Base-by-base conservation (phyloP, 169 alveolate genomes). In the Plasmodium falciparum region DNA sequence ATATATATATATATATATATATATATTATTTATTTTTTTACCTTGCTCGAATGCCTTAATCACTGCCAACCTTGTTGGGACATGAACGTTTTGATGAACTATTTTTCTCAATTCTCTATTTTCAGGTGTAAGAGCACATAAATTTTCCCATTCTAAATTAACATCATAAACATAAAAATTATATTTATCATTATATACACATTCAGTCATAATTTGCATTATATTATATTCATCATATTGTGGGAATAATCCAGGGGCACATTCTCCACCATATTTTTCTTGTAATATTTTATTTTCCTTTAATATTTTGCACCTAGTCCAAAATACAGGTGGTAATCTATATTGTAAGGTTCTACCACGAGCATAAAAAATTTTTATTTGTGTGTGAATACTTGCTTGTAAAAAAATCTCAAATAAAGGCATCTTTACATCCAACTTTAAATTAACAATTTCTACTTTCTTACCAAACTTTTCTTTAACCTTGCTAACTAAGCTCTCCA, bases 21-120 rank as follows among this genome's bases (percentile, higher is more conserved):
- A 54, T 8, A 39, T 24, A 50, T 12, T 33, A n/a, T 29, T 29
- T 66, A 20, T 7, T 71, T 39, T 45, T 50, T 71, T 12, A 86
- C 92, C 92, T 63, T 86, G 73, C 70, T 89, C 95, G 75, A 93
- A 93, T 0, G 95, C 95, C 65, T 80, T 74, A 54, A 89, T 92
- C 7, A 93, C 95, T 20, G 95, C 94, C 50, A 76, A 47, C n/a
- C 95, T 71, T 45, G 95, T 93, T 0, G 95, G 95, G 4, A 89
- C 93, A 80, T 93, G 95, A 7, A 93, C 94, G 54, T 72, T 73
- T 12, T 80, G 88, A 63, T 93, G 93, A 88, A 92, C 93, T 24
- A 71, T 58, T 39, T 86, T 88, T 24, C 95, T 22, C 13, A 86
- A 73, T 26, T 93, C 93, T 20, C 13, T 88, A 29, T 93, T 93